These are phyloP conservation scores for Limnanthes douglasii DNA, from an alignment of 345 rosid genomes.

Conservation along the genomic window DNA sequence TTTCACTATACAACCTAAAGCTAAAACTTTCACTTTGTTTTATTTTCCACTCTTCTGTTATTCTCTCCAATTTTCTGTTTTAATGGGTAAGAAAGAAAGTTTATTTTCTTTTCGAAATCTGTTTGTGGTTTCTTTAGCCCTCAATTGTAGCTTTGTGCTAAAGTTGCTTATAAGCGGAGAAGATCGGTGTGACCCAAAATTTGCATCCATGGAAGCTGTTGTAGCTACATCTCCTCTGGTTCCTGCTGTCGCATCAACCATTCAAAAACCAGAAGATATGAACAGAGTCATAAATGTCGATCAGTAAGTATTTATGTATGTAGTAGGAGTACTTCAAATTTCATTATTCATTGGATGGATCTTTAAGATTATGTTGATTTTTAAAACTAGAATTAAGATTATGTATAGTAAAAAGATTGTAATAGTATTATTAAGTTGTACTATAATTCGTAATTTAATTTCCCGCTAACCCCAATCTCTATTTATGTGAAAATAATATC, in stretches of 20 bases:
- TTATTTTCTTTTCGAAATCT: too few relatives aligned
- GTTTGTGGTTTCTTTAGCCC: slow-evolving; percentile 48
- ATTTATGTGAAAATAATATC: slow-evolving; percentile 6
- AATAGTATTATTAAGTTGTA: slow-evolving; percentile 9
- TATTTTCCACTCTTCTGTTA: too few relatives aligned
- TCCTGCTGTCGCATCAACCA: slow-evolving; percentile 2
- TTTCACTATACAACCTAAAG: too few relatives aligned
- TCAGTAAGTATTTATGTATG: slow-evolving; percentile 32
- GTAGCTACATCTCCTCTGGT: slow-evolving; percentile 7
- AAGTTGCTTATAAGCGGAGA: slow-evolving; percentile 17
- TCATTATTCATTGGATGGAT: background rate
- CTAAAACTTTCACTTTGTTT: too few relatives aligned
- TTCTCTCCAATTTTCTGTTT: too few relatives aligned
- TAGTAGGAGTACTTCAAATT: background rate
- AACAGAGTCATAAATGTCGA: slow-evolving; percentile 39
- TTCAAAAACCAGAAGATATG: slow-evolving; percentile 14
- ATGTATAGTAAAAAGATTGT: background rate
- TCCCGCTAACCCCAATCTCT: slow-evolving; percentile 2
- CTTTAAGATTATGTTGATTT: background rate
- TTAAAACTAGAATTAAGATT: background rate
- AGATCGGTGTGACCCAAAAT: slow-evolving; percentile 3
- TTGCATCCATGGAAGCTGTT: slow-evolving; percentile 7
- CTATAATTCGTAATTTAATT: background rate
- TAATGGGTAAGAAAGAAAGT: too few relatives aligned
- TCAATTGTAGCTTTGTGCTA: slow-evolving; percentile 47